Conservation (phyloP, 306 rosid species). For the Prunus mira region DNA sequence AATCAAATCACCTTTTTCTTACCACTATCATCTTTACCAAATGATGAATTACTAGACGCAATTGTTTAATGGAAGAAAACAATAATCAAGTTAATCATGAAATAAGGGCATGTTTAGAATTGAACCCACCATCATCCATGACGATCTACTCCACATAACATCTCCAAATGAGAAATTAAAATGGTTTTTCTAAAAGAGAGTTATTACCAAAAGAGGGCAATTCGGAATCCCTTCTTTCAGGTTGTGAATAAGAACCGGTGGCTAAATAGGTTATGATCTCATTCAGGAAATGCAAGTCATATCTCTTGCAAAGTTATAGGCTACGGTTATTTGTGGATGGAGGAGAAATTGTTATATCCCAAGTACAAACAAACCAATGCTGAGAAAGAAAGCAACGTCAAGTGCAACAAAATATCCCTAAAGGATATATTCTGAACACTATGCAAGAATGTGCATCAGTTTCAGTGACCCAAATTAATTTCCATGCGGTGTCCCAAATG, state of each 20-base stretch:
- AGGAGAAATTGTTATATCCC: not conserved
- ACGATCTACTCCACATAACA: not conserved
- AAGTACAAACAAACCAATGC: not conserved
- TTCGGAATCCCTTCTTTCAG: not conserved
- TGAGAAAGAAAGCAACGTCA: not conserved
- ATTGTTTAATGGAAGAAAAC: not conserved
- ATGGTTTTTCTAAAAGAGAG: not conserved
- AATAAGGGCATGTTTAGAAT: not conserved
- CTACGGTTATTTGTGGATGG: not conserved
- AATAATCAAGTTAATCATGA: not conserved
- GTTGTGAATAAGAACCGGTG: too few relatives aligned
- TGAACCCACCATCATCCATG: not conserved
- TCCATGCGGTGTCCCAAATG: constrained; percentile 3
- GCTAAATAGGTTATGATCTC: too few relatives aligned
- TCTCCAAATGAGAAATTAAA: not conserved
- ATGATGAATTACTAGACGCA: constrained; percentile 24
- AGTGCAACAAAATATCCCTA: not conserved
- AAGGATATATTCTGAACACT: not conserved
- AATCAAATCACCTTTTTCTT: constrained; percentile 38
- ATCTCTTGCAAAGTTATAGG: not conserved
- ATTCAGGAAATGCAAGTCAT: too few relatives aligned
- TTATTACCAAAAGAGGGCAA: not conserved
- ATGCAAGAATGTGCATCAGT: not conserved
- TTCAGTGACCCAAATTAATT: not conserved
- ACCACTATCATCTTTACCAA: constrained; percentile 34